These are phyloP conservation scores for Termitomyces sp. DNA, from an alignment of 768 basidiomycete genomes.

Conservation along the genomic window DNA sequence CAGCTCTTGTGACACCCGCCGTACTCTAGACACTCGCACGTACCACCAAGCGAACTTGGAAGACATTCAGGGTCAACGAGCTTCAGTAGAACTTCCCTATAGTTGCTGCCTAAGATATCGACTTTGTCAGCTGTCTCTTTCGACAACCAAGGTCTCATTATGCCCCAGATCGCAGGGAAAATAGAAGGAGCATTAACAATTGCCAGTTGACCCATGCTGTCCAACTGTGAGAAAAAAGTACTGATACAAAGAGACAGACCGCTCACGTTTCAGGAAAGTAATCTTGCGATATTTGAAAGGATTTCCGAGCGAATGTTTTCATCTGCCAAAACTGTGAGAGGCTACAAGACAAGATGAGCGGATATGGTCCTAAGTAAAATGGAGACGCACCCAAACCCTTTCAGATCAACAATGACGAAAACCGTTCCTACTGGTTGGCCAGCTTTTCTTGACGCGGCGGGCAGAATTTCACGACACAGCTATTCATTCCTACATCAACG, in stretches of 20 bases:
- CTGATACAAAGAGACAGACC: neutral
- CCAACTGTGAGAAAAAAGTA: neutral
- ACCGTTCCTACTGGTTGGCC: conserved; percentile 43
- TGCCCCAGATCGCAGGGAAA: conserved; percentile 68
- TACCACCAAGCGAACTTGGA: conserved; percentile 56
- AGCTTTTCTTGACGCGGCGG: conserved; percentile 54
- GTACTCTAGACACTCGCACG: conserved; percentile 49
- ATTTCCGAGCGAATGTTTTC: conserved; percentile 52
- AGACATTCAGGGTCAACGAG: conserved; percentile 60
- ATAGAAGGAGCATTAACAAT: conserved; percentile 70
- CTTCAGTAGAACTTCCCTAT: conserved; percentile 48
- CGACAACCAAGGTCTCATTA: conserved; percentile 67
- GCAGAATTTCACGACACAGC: conserved; percentile 61
- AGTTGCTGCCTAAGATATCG: conserved; percentile 58
- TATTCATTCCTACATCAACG: conserved; percentile 7
- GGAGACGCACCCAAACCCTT: conserved; percentile 60
- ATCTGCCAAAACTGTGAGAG: conserved; percentile 73
- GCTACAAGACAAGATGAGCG: conserved; percentile 24
- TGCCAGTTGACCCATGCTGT: conserved; percentile 66
- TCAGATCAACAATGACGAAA: conserved; percentile 64
- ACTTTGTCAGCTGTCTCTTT: conserved; percentile 69
- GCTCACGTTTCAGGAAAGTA: conserved; percentile 73
- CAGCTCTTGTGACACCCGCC: conserved; percentile 60
- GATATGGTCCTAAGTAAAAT: neutral
- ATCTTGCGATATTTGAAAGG: conserved; percentile 74